Evolutionary conservation across 768 basidiomycete species (phyloP), one percentile per base, ranked within the genome.

Genomic region (Suillus bovinus): DNA sequence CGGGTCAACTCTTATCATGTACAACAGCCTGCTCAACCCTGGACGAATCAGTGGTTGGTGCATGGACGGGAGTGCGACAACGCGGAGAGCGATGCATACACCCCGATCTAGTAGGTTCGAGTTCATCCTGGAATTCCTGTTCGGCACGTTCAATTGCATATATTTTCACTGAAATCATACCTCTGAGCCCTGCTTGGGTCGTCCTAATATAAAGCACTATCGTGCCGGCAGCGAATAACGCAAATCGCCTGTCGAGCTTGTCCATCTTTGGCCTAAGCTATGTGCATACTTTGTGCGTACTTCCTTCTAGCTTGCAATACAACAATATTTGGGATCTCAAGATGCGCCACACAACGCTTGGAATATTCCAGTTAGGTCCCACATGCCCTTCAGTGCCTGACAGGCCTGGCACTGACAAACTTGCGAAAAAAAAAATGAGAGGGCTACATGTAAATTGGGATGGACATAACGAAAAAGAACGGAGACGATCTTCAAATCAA

Each of bases 1-100:
- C 70, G 66, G 41, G 53, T 61, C 46, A 58, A 20, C 27, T 54
- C 65, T 16, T 66, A 71, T 52, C 64, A 63, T 10, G 22, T 36
- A 17, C 34, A 61, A 44, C 61, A 59, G 13, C 39, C 62, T 7
- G 62, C 63, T n/a, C 63, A 69, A n/a, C 63, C 67, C 55, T 78
- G 77, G 78, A 70, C 66, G 64, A 74, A 78, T 64, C 73, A 78
- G 63, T 83, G 81, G 81, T 69, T 75, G 34, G 68, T 71, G 62
- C 76, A 71, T 10, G 68, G 66, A 53, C 66, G 68, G 33, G 56
- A 72, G 53, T 64, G 61, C 62, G 49, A 64, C 58, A 60, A 66
- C 36, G 61, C 65, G 60, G 72, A 68, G 64, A 67, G 64, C 52
- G 67, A 71, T 64, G 66, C 69, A 9, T 69, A 75, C 64, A 68